Conservation (phyloP, 2,329 filamentous ascomycete genomes). For the Talaromyces albobiverticillius region DNA sequence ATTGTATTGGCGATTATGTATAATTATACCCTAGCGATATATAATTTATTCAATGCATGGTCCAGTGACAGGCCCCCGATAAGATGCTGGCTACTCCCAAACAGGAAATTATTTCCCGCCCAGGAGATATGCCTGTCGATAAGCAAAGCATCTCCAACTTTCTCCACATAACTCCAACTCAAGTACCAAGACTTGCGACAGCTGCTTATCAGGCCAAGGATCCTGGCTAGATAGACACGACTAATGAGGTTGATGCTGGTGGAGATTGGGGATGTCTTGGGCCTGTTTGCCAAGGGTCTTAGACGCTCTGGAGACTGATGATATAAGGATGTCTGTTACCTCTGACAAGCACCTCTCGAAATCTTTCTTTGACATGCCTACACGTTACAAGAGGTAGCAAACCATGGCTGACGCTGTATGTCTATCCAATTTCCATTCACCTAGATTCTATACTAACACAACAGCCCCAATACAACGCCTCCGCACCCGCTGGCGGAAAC, state of each 20-base stretch:
- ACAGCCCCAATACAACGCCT: conserved; percentile 34
- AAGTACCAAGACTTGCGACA: no score
- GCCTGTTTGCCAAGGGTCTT: not conserved
- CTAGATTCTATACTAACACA: conserved; percentile 3
- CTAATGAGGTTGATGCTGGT: not conserved
- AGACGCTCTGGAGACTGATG: no score
- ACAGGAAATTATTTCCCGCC: conserved; percentile 10
- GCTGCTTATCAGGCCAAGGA: conserved; percentile 4
- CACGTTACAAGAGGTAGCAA: no score
- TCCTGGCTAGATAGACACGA: no score
- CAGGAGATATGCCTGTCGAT: not conserved
- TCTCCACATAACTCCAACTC: no score
- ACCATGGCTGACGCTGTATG: conserved; percentile 11
- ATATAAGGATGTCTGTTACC: no score
- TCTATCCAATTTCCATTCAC: not conserved
- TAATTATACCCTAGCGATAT: not conserved
- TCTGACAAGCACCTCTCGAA: no score
- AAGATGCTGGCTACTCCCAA: conserved; percentile 2
- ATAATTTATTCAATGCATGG: no score
- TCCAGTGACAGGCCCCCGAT: not conserved
- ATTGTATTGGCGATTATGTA: not conserved
- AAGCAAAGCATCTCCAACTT: not conserved
- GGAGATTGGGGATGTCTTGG: conserved; percentile 2
- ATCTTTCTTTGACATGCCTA: no score
- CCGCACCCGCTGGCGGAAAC: conserved; percentile 53